Evolutionary conservation across 495 filamentous ascomycete species (phyloP), one percentile per base, ranked within the genome.

Genomic region (Clohesyomyces aquaticus): DNA sequence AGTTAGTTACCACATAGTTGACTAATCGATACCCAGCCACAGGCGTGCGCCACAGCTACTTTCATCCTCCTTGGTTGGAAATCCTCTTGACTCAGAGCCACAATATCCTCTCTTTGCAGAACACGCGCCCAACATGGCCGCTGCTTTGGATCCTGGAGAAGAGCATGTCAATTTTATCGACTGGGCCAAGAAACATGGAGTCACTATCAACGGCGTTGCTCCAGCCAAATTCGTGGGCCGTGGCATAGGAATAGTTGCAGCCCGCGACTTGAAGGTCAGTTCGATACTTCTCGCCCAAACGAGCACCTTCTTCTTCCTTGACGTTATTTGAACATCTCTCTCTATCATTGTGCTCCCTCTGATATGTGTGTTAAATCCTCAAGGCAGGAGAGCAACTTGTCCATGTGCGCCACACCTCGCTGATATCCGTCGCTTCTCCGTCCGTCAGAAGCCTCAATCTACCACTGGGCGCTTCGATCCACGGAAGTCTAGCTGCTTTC

Each of bases 311-410:
- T 23, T 53, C 28, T 53, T 10, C 6, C 12, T 53, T 25, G n/a
- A n/a, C n/a, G n/a, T n/a, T n/a, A n/a, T n/a, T n/a, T 32, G 21
- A 12, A 53, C 52, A 55, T 32, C 25, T 41, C 21, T 26, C 22
- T 4, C 26, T 12, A 52, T 45, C 22, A 22, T 21, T 14, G 3
- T 35, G 45, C 18, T 27, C 14, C 4, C 53, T 8, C 23, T 12
- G 16, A 45, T 10, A 27, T 25, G 16, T 27, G 21, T 55, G 35
- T 43, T 61, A 65, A 65, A 61, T 68, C 41, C 43, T 63, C 51
- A 66, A 71, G 69, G 50, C 52, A 71, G 65, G 62, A 63, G 65
- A 69, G 35, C 54, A 38, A 23, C 52, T 71, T 21, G 69, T 68
- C 26, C 22, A 55, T 54, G 43, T 68, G 18, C 23, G 47, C 23